These are phyloP conservation scores for Parietaria judaica DNA, from an alignment of 306 rosid species.

Conservation along the genomic window DNA sequence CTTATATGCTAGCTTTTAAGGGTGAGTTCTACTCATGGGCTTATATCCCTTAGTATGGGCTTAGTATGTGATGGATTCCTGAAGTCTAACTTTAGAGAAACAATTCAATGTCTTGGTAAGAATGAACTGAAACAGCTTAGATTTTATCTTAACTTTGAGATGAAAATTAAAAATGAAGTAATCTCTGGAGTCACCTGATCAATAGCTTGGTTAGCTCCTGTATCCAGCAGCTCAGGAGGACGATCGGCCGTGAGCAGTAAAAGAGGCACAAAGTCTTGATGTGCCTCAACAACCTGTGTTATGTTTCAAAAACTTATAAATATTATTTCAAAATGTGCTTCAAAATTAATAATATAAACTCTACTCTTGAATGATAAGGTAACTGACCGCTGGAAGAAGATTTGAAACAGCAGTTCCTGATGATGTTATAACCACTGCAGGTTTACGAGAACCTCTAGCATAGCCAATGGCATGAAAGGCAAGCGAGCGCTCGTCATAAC, in stretches of 20 bases:
- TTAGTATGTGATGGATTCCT: too few relatives aligned
- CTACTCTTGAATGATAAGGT: background rate
- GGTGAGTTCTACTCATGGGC: too few relatives aligned
- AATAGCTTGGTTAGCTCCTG: slow-evolving; percentile 89
- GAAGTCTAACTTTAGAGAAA: too few relatives aligned
- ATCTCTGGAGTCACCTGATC: slow-evolving; percentile 51
- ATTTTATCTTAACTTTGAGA: background rate
- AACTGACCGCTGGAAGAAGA: slow-evolving; percentile 95
- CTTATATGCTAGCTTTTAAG: too few relatives aligned
- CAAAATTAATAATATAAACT: background rate
- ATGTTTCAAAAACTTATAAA: background rate
- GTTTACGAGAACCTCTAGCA: slow-evolving; percentile 82
- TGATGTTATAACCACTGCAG: slow-evolving; percentile 88
- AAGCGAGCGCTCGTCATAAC: slow-evolving; percentile 93
- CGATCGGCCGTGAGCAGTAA: slow-evolving; percentile 92
- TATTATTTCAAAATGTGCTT: background rate
- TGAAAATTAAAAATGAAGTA: background rate
- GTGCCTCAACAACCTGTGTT: slow-evolving; percentile 87
- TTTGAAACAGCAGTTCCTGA: slow-evolving; percentile 98
- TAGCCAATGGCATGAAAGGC: slow-evolving; percentile 97
- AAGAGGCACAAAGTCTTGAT: slow-evolving; percentile 88
- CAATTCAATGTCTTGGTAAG: too few relatives aligned
- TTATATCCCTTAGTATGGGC: too few relatives aligned
- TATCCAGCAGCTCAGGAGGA: slow-evolving; percentile 73
- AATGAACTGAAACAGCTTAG: too few relatives aligned